Conservation (phyloP, 2,329 filamentous ascomycete genomes). For the Nothopassalora personata region DNA sequence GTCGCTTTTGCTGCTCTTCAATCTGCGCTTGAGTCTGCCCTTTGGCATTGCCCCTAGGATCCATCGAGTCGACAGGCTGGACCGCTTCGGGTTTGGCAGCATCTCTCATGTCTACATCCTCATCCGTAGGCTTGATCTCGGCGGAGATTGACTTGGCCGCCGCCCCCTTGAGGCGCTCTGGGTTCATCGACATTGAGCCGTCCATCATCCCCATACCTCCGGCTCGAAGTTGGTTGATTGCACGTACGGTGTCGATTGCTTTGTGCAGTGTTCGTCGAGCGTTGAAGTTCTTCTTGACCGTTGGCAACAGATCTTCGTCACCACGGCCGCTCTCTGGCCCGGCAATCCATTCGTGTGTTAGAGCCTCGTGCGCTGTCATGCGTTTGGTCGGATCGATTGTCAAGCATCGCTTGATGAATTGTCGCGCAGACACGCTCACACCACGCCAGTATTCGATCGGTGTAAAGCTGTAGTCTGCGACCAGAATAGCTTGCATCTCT, state of each 20-base stretch:
- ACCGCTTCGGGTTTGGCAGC: slow-evolving; percentile 10
- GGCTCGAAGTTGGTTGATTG: slow-evolving; percentile 62
- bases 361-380: slow-evolving; percentile 81
- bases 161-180: slow-evolving; percentile 28
- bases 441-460: slow-evolving; percentile 95
- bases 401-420: slow-evolving; percentile 87
- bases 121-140: slow-evolving; percentile 21
- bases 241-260: slow-evolving; percentile 62
- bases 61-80: slow-evolving; percentile 39
- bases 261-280: slow-evolving; percentile 60
- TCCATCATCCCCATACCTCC: slow-evolving; percentile 57
- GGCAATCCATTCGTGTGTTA: slow-evolving; percentile 61
- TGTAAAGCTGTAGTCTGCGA: slow-evolving; percentile 92
- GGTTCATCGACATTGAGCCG: slow-evolving; percentile 53
- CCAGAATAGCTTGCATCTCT: slow-evolving; percentile 98
- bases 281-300: slow-evolving; percentile 67
- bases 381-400: slow-evolving; percentile 82
- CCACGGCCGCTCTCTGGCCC: slow-evolving; percentile 47
- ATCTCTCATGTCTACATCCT: slow-evolving; percentile 40
- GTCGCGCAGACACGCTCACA: slow-evolving; percentile 74
- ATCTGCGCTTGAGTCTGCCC: slow-evolving; percentile 61
- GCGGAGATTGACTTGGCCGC: neutral
- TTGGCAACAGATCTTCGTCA: slow-evolving; percentile 55
- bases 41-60: slow-evolving; percentile 54
- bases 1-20: slow-evolving; percentile 53